These are phyloP conservation scores for Floccularia luteovirens DNA, from an alignment of 768 basidiomycete species.

Conservation along the genomic window DNA sequence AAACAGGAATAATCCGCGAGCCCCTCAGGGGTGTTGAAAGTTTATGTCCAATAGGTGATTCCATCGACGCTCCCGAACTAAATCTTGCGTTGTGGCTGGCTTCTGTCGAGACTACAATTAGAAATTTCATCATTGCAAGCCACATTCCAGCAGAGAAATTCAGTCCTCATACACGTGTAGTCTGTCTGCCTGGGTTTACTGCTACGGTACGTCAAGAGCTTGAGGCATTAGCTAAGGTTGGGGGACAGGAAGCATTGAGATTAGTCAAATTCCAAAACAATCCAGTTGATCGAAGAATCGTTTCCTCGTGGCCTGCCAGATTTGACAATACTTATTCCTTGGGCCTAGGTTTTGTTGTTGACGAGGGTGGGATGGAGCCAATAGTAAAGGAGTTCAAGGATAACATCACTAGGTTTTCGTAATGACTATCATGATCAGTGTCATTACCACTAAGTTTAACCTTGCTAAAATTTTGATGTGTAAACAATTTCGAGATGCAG, in stretches of 20 bases:
- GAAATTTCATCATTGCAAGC: constrained; percentile 44
- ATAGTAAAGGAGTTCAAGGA: constrained; percentile 27
- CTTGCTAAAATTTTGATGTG: too few relatives aligned
- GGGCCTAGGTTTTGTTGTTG: constrained; percentile 32
- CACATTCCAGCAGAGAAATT: constrained; percentile 36
- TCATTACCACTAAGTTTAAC: too few relatives aligned
- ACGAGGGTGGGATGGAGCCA: constrained; percentile 38
- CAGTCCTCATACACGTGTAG: constrained; percentile 36
- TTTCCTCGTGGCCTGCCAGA: constrained; percentile 38
- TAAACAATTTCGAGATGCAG: too few relatives aligned
- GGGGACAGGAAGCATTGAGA: constrained; percentile 36
- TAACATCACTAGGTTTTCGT: constrained; percentile 2
- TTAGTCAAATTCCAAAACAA: constrained; percentile 42
- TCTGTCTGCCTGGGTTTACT: constrained; percentile 55
- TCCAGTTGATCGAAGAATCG: constrained; percentile 30
- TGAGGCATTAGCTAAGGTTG: constrained; percentile 42
- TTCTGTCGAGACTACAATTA: constrained; percentile 40
- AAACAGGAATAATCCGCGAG: constrained; percentile 45
- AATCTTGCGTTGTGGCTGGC: constrained; percentile 44
- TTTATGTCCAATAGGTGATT: constrained; percentile 46
- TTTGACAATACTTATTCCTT: constrained; percentile 38
- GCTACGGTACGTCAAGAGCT: constrained; percentile 48
- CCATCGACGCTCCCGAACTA: constrained; percentile 31
- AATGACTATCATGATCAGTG: too few relatives aligned
- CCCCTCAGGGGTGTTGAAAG: constrained; percentile 42